Conservation (phyloP, 305 asterid species). For the Fraxinus angustifolia region DNA sequence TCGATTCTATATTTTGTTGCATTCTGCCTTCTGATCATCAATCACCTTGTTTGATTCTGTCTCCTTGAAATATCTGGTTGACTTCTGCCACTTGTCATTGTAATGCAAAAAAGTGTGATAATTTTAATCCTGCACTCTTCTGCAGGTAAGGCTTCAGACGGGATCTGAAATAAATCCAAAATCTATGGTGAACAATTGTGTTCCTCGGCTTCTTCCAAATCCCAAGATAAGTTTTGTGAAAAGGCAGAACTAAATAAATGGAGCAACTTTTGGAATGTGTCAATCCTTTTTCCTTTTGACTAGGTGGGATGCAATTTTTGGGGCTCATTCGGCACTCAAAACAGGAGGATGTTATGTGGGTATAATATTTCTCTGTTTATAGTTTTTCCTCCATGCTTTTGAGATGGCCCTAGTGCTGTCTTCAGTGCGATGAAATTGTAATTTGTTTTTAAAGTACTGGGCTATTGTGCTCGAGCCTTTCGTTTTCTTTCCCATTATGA, state of each 20-base stretch:
- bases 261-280: background rate
- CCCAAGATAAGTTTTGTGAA: constrained; percentile 27
- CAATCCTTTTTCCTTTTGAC: background rate
- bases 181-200: constrained; percentile 26
- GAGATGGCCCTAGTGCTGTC: constrained; percentile 29
- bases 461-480: constrained; percentile 22
- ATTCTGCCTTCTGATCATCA: background rate
- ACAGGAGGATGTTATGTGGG: constrained; percentile 15
- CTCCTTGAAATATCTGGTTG: background rate
- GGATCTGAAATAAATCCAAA: constrained; percentile 32
- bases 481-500: constrained; percentile 12
- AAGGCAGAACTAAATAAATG: constrained; percentile 21
- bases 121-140: background rate
- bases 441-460: constrained; percentile 33
- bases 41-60: background rate
- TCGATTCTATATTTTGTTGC: background rate
- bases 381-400: constrained; percentile 25
- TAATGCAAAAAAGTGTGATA: background rate
- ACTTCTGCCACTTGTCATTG: background rate
- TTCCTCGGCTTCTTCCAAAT: constrained; percentile 35
- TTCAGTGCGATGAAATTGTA: background rate
- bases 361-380: background rate
- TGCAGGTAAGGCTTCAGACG: constrained; percentile 33
- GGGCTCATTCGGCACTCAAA: constrained; percentile 23
- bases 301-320: constrained; percentile 1